Base-by-base conservation (phyloP, 2,329 filamentous ascomycete genomes). In the Paraconiothyrium sp. region DNA sequence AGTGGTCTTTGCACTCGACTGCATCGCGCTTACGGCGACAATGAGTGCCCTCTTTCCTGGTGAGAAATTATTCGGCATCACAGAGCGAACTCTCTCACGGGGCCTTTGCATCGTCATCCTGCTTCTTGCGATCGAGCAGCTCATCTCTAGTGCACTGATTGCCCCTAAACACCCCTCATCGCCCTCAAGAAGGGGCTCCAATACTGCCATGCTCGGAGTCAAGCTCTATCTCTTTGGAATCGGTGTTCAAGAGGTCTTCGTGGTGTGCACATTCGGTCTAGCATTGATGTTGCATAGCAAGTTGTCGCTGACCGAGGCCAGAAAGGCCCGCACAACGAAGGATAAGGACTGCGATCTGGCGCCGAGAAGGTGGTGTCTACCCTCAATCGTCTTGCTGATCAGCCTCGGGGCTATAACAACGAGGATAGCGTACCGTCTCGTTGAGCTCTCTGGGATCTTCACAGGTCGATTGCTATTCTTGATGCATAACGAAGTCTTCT, bases 401-500 rank as follows among this genome's bases (percentile, higher is more conserved):
- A 61, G 59, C 37, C 24, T 61, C 1, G 41, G n/a, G 24, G 44
- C 47, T 22, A 49, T 61, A 24, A 20, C n/a, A 13, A 39, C 10
- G 9, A 57, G 59, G 24, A 41, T 48, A 14, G 44, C 34, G 2
- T 61, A 61, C 35, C 54, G 59, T 14, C 37, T 61, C 0, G 24
- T 61, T 34, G 54, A 61, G 41, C 59, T 61, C 37, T 43, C 27
- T 20, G 54, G 47, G 14, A 20, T 58, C 9, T 54, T 57, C 11
- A 54, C 47, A 30, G 59, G 59, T 3, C 24, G 54, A 6, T 14
- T 61, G n/a, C 24, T 35, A 7, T n/a, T 52, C 2, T 22, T 58
- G 20, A 47, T 47, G n/a, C 54, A 57, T 9, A 57, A 54, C 46
- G 59, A 61, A 20, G 39, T 61, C 3, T 61, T 54, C 34, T 61